Conservation (phyloP, 768 basidiomycete genomes). For the Collybia sp. region DNA sequence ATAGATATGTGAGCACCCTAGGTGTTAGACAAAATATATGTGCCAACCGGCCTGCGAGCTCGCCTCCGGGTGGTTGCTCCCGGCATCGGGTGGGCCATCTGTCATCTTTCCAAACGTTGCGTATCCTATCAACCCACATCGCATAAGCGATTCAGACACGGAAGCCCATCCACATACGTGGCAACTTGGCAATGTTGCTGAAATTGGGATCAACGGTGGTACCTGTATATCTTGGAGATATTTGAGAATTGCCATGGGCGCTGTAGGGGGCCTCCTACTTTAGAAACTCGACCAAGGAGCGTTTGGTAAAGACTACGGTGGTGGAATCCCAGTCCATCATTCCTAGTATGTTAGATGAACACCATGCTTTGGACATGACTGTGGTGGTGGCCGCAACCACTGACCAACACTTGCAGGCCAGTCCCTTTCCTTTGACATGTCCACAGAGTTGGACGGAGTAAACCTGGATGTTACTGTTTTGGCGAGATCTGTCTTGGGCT, state of each 20-base stretch:
- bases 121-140: conserved; percentile 43
- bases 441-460: conserved; percentile 49
- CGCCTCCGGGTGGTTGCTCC: conserved; percentile 6
- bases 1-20: conserved; percentile 1
- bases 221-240: conserved; percentile 54
- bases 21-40: neutral
- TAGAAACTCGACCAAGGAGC: conserved; percentile 70
- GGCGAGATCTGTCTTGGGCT: neutral
- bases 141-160: neutral
- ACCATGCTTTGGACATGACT: neutral
- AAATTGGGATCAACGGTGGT: conserved; percentile 77
- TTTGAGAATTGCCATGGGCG: too few species aligned
- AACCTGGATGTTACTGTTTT: conserved; percentile 35
- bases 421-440: conserved; percentile 65
- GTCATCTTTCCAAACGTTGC: conserved; percentile 64
- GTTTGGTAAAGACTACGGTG: conserved; percentile 76
- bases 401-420: conserved; percentile 67
- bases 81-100: conserved; percentile 11
- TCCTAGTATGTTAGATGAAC: conserved; percentile 31
- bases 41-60: conserved; percentile 3
- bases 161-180: conserved; percentile 40
- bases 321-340: conserved; percentile 81
- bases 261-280: conserved; percentile 39
- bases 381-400: conserved; percentile 10
- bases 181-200: conserved; percentile 68